Evolutionary conservation across 2,329 filamentous ascomycete species (phyloP), one percentile per base, ranked within the genome.

Genomic region (Verticillium nonalfalfae): DNA sequence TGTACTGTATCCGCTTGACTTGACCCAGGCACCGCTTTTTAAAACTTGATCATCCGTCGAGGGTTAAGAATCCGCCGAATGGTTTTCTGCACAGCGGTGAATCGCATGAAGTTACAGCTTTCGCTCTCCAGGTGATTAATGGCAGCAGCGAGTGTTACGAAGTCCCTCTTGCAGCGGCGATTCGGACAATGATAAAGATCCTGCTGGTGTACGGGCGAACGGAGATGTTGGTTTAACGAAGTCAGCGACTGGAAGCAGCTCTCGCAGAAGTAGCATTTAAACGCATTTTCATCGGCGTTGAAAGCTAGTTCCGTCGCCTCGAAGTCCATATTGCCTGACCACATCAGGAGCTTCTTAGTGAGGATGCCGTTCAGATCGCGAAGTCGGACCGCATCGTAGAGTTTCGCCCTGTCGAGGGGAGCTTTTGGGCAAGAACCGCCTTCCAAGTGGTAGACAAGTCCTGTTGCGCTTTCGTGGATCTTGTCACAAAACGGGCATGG

Each of bases 311-410:
- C 18, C 14, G 40, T 50, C 14, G 40, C 40, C 40, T n/a, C 40
- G 40, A n/a, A 21, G 40, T 50, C 18, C 40, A 14, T 14, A 6
- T 21, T 14, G 40, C 14, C 73, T 10, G 73, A 64, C 78, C 78
- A 82, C 26, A 71, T 77, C n/a, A 86, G 68, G 33, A 81, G 75
- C 3, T 78, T 79, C 61, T 80, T 82, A 6, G 82, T 80, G 59
- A 88, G 78, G 38, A 77, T 3, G 13, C 81, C 78, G 4, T 73
- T 54, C 0, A 76, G 75, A 61, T 88, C 85, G 1, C 75, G 73
- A 15, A 67, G 62, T 1, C 77, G 76, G 10, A 87, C 71, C 10
- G 76, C 68, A 0, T 68, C 63, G 68, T 81, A 80, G 4, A 88
- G 75, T 3, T 65, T 70, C 11, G 83, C 77, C 11, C 81, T 79